Conservation (phyloP, 768 basidiomycete genomes). For the Suillus bovinus region DNA sequence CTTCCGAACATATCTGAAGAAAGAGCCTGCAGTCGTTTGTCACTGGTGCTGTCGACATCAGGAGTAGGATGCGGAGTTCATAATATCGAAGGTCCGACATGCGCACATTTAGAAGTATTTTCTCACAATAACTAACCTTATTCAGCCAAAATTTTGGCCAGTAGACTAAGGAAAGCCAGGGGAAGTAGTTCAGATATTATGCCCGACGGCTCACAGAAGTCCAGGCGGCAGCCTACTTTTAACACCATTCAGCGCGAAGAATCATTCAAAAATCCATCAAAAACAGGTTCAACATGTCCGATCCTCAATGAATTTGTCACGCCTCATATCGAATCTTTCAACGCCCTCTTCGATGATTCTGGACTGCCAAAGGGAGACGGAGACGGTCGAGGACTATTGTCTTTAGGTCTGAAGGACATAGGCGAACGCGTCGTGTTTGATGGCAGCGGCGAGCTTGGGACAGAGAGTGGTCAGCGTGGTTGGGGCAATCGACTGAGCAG, state of each 20-base stretch:
- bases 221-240: slow-evolving; percentile 59
- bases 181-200: slow-evolving; percentile 33
- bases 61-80: slow-evolving; percentile 21
- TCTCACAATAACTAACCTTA: slow-evolving; percentile 18
- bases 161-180: neutral
- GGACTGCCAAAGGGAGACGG: slow-evolving; percentile 74
- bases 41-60: slow-evolving; percentile 17
- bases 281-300: slow-evolving; percentile 65
- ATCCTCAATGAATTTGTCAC: slow-evolving; percentile 91
- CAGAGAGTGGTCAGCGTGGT: slow-evolving; percentile 51
- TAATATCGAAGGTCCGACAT: slow-evolving; percentile 20
- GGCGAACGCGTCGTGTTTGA: slow-evolving; percentile 94
- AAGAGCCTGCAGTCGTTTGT: slow-evolving; percentile 25
- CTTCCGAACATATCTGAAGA: slow-evolving; percentile 59
- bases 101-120: slow-evolving; percentile 23
- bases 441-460: slow-evolving; percentile 53
- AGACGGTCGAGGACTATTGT: slow-evolving; percentile 78
- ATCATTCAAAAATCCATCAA: slow-evolving; percentile 73
- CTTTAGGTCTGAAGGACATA: slow-evolving; percentile 79
- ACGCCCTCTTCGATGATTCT: slow-evolving; percentile 92
- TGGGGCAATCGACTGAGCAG: slow-evolving; percentile 87
- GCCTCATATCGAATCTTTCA: slow-evolving; percentile 96
- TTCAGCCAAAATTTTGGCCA: slow-evolving; percentile 16
- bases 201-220: slow-evolving; percentile 48
- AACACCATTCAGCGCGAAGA: slow-evolving; percentile 81